These are phyloP conservation scores for Pythium oligandrum DNA, from an alignment of 352 stramenopile genomes.

Conservation along the genomic window DNA sequence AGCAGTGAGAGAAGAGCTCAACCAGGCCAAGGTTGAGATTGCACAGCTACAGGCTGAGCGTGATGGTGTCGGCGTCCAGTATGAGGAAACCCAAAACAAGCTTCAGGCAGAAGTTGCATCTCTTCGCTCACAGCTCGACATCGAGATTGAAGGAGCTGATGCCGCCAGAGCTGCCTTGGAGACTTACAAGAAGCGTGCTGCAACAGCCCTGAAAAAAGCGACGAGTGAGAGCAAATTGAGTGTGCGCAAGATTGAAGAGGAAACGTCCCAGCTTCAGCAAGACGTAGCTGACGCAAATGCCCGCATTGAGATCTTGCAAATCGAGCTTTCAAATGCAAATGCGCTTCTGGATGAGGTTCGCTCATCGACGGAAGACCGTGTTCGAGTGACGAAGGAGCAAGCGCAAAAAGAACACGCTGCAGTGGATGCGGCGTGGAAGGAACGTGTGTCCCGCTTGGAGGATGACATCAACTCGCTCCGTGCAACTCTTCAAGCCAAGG, in stretches of 20 bases:
- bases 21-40: conserved; percentile 3
- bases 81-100: conserved; percentile 5
- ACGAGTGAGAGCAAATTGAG: conserved; percentile 58
- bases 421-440: conserved; percentile 13
- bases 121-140: conserved; percentile 26
- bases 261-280: conserved; percentile 37
- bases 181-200: conserved; percentile 75
- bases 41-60: conserved; percentile 9
- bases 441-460: conserved; percentile 24
- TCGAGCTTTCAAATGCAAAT: conserved; percentile 24
- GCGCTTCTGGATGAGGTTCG: conserved; percentile 23
- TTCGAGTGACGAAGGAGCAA: conserved; percentile 14
- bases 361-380: conserved; percentile 9
- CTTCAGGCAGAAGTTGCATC: conserved; percentile 10
- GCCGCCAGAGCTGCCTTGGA: conserved; percentile 56
- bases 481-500: conserved; percentile 15
- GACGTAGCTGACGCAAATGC: conserved; percentile 35
- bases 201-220: conserved; percentile 73
- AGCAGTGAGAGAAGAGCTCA: conserved; percentile 2
- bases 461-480: conserved; percentile 23
- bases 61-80: background rate
- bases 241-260: conserved; percentile 44
- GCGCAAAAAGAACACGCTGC: conserved; percentile 25
- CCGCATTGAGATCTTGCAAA: conserved; percentile 29
- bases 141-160: conserved; percentile 45